Base-by-base conservation (phyloP, 768 basidiomycete genomes). In the Erythrobasidium yunnanense region DNA sequence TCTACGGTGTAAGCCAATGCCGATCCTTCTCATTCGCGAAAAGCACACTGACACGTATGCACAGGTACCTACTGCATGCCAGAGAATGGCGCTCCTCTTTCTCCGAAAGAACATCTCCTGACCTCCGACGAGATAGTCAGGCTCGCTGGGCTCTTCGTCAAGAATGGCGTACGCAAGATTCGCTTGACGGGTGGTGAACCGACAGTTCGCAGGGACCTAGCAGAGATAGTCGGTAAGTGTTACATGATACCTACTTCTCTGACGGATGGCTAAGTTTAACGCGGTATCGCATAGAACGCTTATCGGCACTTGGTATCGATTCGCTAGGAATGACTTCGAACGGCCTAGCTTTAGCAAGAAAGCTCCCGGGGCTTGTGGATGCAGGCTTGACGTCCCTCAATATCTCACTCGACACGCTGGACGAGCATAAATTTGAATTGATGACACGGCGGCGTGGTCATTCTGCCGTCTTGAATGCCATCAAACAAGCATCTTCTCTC, bases 31-130 rank as follows among this genome's bases (percentile, higher is more conserved):
- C 1, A 30, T 46, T 15, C 35, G 18, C 18, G 17, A 33, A 8
- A 34, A 35, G 47, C 8, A 30, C 13, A 51, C 17, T 27, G 23
- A 52, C n/a, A 23, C 20, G 18, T 27, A 11, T 33, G 4, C 29
- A 23, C 68, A 91, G 87, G 88, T 71, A 89, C 89, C 71, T 92
- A 92, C 74, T 91, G 88, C 72, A 92, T 91, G 89, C 89, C 88
- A 1, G 82, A 80, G 56, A 83, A 86, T 72, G 88, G 88, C 32
- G 78, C 90, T 3, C 81, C 85, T 56, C 80, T 90, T 27, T 85
- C 87, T 13, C 89, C 88, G 1, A 77, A 78, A 33, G 78, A 79
- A 8, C 80, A 86, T 66, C 80, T 89, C 65, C 80, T 92, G 38
- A 83, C 86, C 0, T 84, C 89, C 68, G 81, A 84, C 55, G 88